phyloP scores from a whole-genome alignment of 495 filamentous ascomycete species.

The Bryoglossum gracile region DNA sequence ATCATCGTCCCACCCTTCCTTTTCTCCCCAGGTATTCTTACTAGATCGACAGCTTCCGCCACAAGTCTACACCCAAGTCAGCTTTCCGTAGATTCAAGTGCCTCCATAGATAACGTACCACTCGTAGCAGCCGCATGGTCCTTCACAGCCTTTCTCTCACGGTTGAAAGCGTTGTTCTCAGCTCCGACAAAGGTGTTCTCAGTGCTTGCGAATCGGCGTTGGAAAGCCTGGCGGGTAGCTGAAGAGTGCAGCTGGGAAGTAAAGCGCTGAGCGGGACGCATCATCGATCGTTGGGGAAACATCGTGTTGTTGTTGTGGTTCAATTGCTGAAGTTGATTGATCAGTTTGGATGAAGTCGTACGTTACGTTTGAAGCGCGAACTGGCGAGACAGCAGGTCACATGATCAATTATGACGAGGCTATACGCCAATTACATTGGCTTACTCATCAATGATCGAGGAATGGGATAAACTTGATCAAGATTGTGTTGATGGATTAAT shows the following conservation, averaged over 20 bases:
- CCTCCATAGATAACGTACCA: slow-evolving; percentile 45
- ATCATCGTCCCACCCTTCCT: slow-evolving; percentile 15
- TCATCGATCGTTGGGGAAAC: slow-evolving; percentile 54
- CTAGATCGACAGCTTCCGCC: slow-evolving; percentile 92
- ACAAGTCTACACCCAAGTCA: slow-evolving; percentile 57
- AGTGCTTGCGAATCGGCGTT: slow-evolving; percentile 64
- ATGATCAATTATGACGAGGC: too few relatives aligned
- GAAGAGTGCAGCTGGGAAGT: slow-evolving; percentile 46
- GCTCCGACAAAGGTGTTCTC: slow-evolving; percentile 38
- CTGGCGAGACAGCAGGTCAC: too few relatives aligned
- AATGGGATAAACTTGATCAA: neutral
- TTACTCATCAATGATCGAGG: slow-evolving; percentile 4
- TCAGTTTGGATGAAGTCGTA: slow-evolving; percentile 3
- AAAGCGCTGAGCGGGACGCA: slow-evolving; percentile 53
- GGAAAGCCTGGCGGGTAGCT: slow-evolving; percentile 49
- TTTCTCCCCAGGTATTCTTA: slow-evolving; percentile 37
- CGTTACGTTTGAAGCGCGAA: too few relatives aligned
- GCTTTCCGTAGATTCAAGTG: slow-evolving; percentile 1
- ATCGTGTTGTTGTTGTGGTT: slow-evolving; percentile 38
- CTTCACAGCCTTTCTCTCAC: slow-evolving; percentile 77
- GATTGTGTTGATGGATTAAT: neutral
- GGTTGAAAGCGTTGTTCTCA: slow-evolving; percentile 79
- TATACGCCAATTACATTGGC: too few relatives aligned
- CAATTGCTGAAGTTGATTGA: slow-evolving; percentile 14
- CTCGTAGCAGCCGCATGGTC: slow-evolving; percentile 73